Evolutionary conservation across 2,329 filamentous ascomycete species (phyloP).

Genomic region (Graphilbum ipis-grandicollis): DNA sequence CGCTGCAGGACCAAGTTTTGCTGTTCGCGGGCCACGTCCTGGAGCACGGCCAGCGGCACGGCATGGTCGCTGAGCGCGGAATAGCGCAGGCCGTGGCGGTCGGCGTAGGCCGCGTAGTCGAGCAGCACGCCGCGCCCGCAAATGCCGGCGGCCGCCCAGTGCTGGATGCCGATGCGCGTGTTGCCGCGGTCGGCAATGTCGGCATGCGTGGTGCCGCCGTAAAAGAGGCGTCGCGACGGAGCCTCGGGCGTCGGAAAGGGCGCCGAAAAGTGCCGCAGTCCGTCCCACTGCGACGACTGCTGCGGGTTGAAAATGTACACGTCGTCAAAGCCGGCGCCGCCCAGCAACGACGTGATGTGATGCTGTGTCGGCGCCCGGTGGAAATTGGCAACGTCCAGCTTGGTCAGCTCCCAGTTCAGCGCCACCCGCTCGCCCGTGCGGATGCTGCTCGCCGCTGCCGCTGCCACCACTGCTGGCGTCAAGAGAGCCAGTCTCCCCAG

Average conservation of each 20-base stretch:
- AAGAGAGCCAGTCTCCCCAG: constrained; percentile 29
- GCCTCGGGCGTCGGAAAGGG: no score
- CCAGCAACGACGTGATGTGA: constrained; percentile 22
- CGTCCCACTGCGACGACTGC: constrained; percentile 29
- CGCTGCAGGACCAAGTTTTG: constrained; percentile 16
- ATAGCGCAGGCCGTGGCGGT: constrained; percentile 5
- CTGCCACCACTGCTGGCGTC: constrained; percentile 30
- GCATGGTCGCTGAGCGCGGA: constrained; percentile 4
- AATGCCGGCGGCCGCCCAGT: constrained; percentile 17
- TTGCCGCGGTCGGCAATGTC: constrained; percentile 10
- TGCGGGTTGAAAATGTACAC: constrained; percentile 27
- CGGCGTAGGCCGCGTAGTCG: constrained; percentile 14
- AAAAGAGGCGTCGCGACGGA: constrained; percentile 14
- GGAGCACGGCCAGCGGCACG: constrained; percentile 13
- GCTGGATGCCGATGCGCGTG: no score
- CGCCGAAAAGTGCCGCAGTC: constrained; percentile 20
- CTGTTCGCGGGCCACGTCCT: constrained; percentile 17
- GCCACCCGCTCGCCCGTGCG: constrained; percentile 31
- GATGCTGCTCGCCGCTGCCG: constrained; percentile 29
- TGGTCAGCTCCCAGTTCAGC: constrained; percentile 22
- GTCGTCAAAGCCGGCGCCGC: constrained; percentile 16
- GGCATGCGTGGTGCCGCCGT: constrained; percentile 20
- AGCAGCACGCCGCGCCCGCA: constrained; percentile 26
- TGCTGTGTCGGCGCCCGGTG: constrained; percentile 11
- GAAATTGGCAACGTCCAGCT: constrained; percentile 15